Conservation (phyloP, 2,329 filamentous ascomycete genomes). For the Alternaria sp. region DNA sequence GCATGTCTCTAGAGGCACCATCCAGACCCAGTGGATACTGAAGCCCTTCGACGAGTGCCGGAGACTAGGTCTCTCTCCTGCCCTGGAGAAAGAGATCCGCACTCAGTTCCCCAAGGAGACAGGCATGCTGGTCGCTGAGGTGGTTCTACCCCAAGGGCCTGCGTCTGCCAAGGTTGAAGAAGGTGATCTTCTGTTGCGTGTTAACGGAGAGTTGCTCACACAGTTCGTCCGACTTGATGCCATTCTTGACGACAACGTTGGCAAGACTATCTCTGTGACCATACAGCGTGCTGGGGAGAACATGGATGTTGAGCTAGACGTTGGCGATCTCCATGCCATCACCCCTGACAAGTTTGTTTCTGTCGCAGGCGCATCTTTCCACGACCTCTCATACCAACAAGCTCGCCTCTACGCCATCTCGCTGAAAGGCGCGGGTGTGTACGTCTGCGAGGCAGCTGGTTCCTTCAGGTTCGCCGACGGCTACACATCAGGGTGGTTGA, state of each 20-base stretch:
- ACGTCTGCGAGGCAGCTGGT: constrained; percentile 91
- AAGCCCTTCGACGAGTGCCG: constrained; percentile 98
- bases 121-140: constrained; percentile 96
- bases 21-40: constrained; percentile 95
- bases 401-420: constrained; percentile 94
- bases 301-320: constrained; percentile 81
- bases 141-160: constrained; percentile 89
- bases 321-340: constrained; percentile 91
- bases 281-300: constrained; percentile 91
- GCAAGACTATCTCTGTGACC: constrained; percentile 77
- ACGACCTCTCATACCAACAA: constrained; percentile 96
- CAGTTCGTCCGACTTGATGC: constrained; percentile 93
- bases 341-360: constrained; percentile 96
- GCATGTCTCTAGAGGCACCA: constrained; percentile 88
- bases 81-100: constrained; percentile 87
- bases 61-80: constrained; percentile 80
- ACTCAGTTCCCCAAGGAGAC: constrained; percentile 90
- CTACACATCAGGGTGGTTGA: constrained; percentile 89
- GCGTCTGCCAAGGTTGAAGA: constrained; percentile 89
- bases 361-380: constrained; percentile 93
- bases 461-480: constrained; percentile 93
- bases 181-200: constrained; percentile 90
- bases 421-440: constrained; percentile 79
- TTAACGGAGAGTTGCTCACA: constrained; percentile 91
- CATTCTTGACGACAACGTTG: constrained; percentile 89